Base-by-base conservation (phyloP, 225 moss, liverwort and hornwort species). In the Marchantia paleacea region DNA sequence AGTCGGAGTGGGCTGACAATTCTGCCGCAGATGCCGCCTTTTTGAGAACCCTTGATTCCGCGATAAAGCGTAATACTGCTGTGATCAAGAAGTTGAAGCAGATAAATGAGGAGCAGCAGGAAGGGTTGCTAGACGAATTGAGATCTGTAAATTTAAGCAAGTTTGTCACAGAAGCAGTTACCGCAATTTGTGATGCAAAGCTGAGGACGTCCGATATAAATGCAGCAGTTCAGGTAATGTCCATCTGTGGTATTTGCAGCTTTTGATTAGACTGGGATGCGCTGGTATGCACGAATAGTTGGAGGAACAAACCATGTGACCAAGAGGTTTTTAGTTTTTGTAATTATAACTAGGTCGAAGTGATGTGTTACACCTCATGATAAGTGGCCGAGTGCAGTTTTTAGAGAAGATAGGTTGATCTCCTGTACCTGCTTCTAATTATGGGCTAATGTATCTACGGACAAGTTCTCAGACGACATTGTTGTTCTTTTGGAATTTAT, bases 1-100 rank as follows among this genome's bases (percentile, higher is more conserved):
- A 48, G 70, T 15, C 22, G 30, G 76, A 20, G 28, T 70, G 22
- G 20, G 16, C 52, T 87, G 12, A 50, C 13, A 2, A 7, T 50
- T 0, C 10, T 50, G 22, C 25, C 20, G 25, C 88, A 93, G 93
- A 93, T 88, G 89, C 93, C 66, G 86, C 86, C 75, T 95, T 93
- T 82, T 88, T 95, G 25, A 90, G 91, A 81, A 91, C 91, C 66
- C 89, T 99, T 52, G 97, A 99, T 87, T 95, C 97, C 57, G 95
- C 93, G 77, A 99, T 99, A 88, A 93, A 91, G 85, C 93, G 92
- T 78, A 99, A 99, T 79, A 99, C 95, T 53, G 92, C 95, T 26
- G 95, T 95, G 77, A 99, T 95, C 51, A 99, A 99, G 84, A 99
- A 99, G 79, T 80, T 99, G 89, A 99, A 99, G 86, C 97, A 95